Evolutionary conservation across 768 basidiomycete species (phyloP).

Genomic region (Podaxis sp.): DNA sequence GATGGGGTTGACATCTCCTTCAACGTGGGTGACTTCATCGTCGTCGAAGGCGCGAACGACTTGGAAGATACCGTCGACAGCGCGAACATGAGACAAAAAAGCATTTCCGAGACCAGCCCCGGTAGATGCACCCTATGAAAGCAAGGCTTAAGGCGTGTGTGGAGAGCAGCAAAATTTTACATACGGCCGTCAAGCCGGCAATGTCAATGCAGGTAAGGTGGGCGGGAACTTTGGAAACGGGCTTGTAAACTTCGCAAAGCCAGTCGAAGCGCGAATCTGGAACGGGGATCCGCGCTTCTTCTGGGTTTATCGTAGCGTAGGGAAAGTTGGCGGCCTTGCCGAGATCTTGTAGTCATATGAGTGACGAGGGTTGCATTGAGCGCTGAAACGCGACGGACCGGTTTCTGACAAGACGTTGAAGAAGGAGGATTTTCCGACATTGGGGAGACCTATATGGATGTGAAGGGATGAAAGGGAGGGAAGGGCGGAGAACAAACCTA

Average conservation of each 20-base stretch:
- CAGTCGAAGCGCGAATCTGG: constrained; percentile 94
- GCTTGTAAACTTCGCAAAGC: constrained; percentile 91
- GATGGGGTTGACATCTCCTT: constrained; percentile 93
- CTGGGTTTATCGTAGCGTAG: constrained; percentile 91
- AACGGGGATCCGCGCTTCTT: constrained; percentile 94
- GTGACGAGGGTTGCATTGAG: not conserved
- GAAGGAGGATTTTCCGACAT: constrained; percentile 99
- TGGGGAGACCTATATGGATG: constrained; percentile 70
- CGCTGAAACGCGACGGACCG: constrained; percentile 45
- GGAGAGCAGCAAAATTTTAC: constrained; percentile 24
- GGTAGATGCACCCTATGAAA: constrained; percentile 83
- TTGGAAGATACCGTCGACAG: constrained; percentile 99
- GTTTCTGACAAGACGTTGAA: constrained; percentile 96
- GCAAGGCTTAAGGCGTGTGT: not conserved
- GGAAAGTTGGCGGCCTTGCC: constrained; percentile 98
- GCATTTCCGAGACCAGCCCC: constrained; percentile 98
- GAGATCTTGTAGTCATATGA: constrained; percentile 52
- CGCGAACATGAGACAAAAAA: constrained; percentile 95
- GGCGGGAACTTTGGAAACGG: constrained; percentile 83
- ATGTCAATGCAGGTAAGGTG: constrained; percentile 98
- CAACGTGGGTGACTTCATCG: constrained; percentile 98
- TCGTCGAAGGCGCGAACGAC: constrained; percentile 98
- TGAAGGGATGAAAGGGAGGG: constrained; percentile 21
- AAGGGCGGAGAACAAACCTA: constrained; percentile 63
- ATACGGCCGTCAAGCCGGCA: constrained; percentile 91